A percentile compares a stretch with the other conserved stretches of the same genome.
Conservation (phyloP, 2,329 filamentous ascomycete species). For the Pyrenochaeta sp. region DNA sequence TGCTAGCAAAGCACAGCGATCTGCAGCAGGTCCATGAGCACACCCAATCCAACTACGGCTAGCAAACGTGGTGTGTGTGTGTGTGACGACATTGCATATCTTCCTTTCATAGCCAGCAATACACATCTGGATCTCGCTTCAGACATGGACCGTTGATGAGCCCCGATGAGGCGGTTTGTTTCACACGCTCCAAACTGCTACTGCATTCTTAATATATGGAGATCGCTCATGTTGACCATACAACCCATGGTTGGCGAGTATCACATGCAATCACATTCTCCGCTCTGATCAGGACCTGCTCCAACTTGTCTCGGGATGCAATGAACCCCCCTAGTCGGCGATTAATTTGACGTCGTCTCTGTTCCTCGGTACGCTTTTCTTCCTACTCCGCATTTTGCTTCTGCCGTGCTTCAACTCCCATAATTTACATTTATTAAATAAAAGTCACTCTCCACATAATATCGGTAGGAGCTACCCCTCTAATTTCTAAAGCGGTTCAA, state of each 20-base stretch:
- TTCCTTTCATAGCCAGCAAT: background rate
- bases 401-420: slow-evolving; percentile 2
- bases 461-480: slow-evolving; percentile 1
- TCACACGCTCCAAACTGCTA: background rate
- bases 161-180: background rate
- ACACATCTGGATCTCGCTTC: background rate
- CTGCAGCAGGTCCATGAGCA: background rate
- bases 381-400: slow-evolving; percentile 9
- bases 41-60: background rate
- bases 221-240: background rate
- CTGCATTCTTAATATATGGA: background rate
- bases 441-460: slow-evolving; percentile 1
- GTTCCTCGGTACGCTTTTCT: slow-evolving; percentile 4
- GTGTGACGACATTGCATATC: background rate
- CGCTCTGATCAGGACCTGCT: background rate
- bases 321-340: background rate
- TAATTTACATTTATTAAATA: slow-evolving; percentile 12
- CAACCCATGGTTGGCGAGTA: background rate
- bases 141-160: background rate
- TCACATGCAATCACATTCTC: background rate
- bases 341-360: slow-evolving; percentile 4
- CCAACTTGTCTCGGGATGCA: background rate
- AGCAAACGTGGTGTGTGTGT: background rate
- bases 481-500: background rate
- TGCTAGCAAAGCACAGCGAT: background rate